Evolutionary conservation across 208 protist species (phyloP).

Genomic region (Zelonia costaricensis): DNA sequence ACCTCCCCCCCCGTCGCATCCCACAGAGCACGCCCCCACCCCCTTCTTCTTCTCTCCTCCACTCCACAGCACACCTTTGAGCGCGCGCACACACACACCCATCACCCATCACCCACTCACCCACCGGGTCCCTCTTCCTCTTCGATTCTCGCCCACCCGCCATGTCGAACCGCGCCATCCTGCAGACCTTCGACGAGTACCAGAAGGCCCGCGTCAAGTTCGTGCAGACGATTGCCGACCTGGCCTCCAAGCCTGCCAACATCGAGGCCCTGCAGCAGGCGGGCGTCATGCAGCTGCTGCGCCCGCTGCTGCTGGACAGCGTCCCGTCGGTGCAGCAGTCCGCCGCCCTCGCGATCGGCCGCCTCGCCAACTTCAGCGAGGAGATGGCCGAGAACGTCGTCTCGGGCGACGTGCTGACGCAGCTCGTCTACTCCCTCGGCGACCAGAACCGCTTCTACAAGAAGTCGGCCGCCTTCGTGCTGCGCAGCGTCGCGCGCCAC

Average conservation of each 20-base stretch:
- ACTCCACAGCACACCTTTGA: not conserved
- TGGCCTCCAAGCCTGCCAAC: constrained; percentile 96
- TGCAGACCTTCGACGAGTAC: constrained; percentile 97
- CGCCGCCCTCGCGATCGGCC: constrained; percentile 97
- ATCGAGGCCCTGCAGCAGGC: constrained; percentile 96
- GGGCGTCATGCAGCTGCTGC: constrained; percentile 97
- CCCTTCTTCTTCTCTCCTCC: not conserved
- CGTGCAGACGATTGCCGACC: constrained; percentile 95
- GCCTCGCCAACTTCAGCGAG: constrained; percentile 97
- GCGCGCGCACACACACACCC: constrained; percentile 5
- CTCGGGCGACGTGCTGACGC: constrained; percentile 96
- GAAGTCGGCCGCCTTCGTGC: constrained; percentile 97
- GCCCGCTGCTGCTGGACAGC: constrained; percentile 96
- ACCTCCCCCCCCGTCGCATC: not conserved
- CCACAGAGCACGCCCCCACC: not conserved
- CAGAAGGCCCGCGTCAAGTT: constrained; percentile 96
- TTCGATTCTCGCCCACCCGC: not conserved
- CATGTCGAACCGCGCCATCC: constrained; percentile 91
- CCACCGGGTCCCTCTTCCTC: not conserved
- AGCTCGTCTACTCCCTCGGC: constrained; percentile 97
- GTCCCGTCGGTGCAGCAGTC: constrained; percentile 98
- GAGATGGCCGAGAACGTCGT: constrained; percentile 98
- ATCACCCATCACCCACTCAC: constrained; percentile 5
- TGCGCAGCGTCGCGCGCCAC: constrained; percentile 97
- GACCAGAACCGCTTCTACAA: constrained; percentile 99